Evolutionary conservation across 2,329 filamentous ascomycete genomes (phyloP), one percentile per base, ranked within the genome.

Genomic region (Rhytidhysteron rufulum): DNA sequence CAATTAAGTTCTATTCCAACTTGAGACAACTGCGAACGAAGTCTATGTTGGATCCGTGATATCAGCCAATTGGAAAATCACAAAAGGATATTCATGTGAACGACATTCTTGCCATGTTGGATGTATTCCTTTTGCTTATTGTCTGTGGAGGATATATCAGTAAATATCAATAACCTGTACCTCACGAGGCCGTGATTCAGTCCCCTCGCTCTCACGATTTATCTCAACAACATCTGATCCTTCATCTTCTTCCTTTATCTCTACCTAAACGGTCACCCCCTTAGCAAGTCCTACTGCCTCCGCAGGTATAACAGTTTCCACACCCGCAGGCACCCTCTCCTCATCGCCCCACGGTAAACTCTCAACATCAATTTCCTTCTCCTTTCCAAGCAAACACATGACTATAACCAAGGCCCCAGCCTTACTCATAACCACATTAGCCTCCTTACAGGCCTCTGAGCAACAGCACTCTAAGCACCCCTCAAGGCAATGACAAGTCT

Each of bases 341-440:
- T 93, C 88, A 2, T 85, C 83, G 0, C 89, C 90, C 82, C 89
- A 93, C 0, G 90, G 90, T 57, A 97, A 65, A n/a, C 75, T 72
- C 29, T 95, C 88, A 4, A 94, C 68, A 63, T 95, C 87, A 41
- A 96, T 85, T 21, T 89, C 80, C 62, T 82, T 72, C 29, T 88
- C 80, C 62, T 82, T 73, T 16, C 84, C 83, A 38, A 96, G 63
- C 40, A 96, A 60, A 46, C 78, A 80, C 66, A 84, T 86, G 42
- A 97, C 68, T 21, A 97, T 82, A 18, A 96, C 89, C 41, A 79
- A 80, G 6, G 86, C 84, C 0, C 91, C 91, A 1, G 85, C 87
- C 66, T 96, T 97, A 57, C 86, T 93, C 85, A 96, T 93, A 8
- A 97, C 89, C 56, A 87, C 80, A 60, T 96, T 96, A 39, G 82